A percentile compares a stretch with the other conserved stretches of the same genome.
phyloP scores from a whole-genome alignment of 306 rosid species.

The Dryas octopetala region DNA sequence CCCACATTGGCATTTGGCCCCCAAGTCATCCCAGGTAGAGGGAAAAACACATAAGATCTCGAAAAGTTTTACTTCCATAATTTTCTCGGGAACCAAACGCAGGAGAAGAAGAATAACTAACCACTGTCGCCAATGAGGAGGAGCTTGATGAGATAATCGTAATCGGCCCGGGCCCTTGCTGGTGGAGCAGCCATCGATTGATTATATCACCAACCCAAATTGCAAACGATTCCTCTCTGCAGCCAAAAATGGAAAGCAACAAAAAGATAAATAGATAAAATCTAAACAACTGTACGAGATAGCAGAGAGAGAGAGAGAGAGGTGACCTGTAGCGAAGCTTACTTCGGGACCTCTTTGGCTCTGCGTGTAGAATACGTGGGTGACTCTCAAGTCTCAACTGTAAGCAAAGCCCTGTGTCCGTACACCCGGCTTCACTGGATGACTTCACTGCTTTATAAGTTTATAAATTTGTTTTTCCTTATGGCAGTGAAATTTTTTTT shows the following conservation, averaged over 20 bases:
- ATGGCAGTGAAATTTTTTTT: no score
- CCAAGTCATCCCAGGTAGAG: neutral
- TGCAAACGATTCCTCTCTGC: constrained; percentile 18
- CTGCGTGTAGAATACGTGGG: no score
- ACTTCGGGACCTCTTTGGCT: no score
- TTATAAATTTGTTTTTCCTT: no score
- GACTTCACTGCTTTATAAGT: no score
- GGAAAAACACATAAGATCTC: constrained; percentile 8
- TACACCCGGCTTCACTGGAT: no score
- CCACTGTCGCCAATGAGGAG: constrained; percentile 93
- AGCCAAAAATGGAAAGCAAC: constrained; percentile 1
- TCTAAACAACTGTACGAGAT: constrained; percentile 24
- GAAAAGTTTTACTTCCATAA: neutral
- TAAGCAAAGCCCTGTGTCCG: no score
- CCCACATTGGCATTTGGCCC: neutral
- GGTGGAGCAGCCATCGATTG: constrained; percentile 64
- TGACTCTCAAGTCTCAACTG: no score
- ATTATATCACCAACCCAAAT: constrained; percentile 25
- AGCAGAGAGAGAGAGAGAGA: constrained; percentile 9
- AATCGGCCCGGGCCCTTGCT: constrained; percentile 81
- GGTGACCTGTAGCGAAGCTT: no score
- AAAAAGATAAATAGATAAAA: neutral
- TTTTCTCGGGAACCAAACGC: constrained; percentile 22
- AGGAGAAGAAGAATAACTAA: constrained; percentile 24
- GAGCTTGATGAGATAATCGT: constrained; percentile 87